A percentile compares a stretch with the other conserved stretches of the same genome.
These are phyloP conservation scores for Metschnikowia shivogae DNA, from an alignment of 805 yeast genomes.

Conservation along the genomic window DNA sequence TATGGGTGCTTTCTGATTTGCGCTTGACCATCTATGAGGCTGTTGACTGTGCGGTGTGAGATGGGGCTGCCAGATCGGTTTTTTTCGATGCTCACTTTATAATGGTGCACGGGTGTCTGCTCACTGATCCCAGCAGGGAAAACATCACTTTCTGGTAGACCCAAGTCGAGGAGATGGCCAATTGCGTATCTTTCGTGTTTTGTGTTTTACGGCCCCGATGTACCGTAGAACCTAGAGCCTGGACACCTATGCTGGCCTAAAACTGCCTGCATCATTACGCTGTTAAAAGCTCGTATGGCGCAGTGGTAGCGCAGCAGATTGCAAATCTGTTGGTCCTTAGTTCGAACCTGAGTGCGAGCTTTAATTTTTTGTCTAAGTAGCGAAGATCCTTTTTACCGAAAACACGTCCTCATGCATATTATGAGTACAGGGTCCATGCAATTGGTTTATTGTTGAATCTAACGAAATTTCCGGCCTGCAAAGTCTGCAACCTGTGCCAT, in stretches of 20 bases:
- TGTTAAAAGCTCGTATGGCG: conserved; percentile 66
- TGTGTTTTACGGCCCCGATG: too few species aligned
- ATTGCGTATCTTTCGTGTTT: too few species aligned
- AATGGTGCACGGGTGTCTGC: conserved; percentile 17
- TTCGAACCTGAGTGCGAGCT: conserved; percentile 92
- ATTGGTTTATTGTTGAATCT: background rate
- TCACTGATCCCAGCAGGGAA: too few species aligned
- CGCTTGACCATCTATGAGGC: conserved; percentile 13
- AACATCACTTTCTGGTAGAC: too few species aligned
- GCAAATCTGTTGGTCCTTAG: conserved; percentile 98
- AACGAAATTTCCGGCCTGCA: conserved; percentile 56
- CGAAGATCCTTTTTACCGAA: too few species aligned
- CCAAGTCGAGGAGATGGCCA: too few species aligned
- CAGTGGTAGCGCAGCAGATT: conserved; percentile 99
- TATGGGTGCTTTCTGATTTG: conserved; percentile 9
- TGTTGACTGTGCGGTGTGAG: background rate
- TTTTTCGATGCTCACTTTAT: conserved; percentile 6
- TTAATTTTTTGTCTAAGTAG: conserved; percentile 24
- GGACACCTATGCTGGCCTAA: too few species aligned
- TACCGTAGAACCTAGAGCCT: too few species aligned
- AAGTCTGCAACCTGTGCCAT: conserved; percentile 86
- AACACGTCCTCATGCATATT: conserved; percentile 7
- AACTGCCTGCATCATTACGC: background rate
- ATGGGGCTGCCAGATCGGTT: conserved; percentile 1
- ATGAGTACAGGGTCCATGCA: too few species aligned